These are phyloP conservation scores for Pestalotiopsis sp. DNA, from an alignment of 2,329 filamentous ascomycete species.

Conservation along the genomic window DNA sequence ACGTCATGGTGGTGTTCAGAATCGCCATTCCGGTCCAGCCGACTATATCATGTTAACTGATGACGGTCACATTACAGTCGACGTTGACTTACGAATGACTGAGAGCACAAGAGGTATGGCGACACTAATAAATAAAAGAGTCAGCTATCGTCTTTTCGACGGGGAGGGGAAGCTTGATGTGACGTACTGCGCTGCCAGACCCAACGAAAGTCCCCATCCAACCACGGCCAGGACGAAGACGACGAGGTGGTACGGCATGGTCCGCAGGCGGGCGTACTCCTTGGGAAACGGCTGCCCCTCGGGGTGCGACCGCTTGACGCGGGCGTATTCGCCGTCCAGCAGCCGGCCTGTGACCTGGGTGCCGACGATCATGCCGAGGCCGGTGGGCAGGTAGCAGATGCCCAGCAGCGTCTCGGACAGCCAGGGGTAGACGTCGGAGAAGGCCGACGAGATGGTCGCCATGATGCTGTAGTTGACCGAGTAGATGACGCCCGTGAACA, in stretches of 20 bases:
- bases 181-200: slow-evolving; percentile 17
- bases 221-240: slow-evolving; percentile 26
- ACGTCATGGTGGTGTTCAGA: slow-evolving; percentile 33
- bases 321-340: slow-evolving; percentile 31
- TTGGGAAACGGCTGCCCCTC: slow-evolving; percentile 25
- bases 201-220: slow-evolving; percentile 31
- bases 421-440: slow-evolving; percentile 28
- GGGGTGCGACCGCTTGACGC: slow-evolving; percentile 19
- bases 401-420: slow-evolving; percentile 34
- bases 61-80: too few relatives aligned
- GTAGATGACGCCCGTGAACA: slow-evolving; percentile 36
- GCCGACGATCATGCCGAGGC: slow-evolving; percentile 32
- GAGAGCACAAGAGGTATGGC: slow-evolving; percentile 27
- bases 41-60: slow-evolving; percentile 18
- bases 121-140: slow-evolving; percentile 12
- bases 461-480: slow-evolving; percentile 37
- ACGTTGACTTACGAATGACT: slow-evolving; percentile 22
- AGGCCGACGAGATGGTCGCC: slow-evolving; percentile 35
- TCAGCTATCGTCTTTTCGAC: background rate
- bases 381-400: slow-evolving; percentile 33
- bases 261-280: slow-evolving; percentile 28
- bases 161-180: background rate
- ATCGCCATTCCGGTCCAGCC: slow-evolving; percentile 33
- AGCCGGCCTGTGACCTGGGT: slow-evolving; percentile 30
- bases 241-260: slow-evolving; percentile 25